phyloP scores from a whole-genome alignment of 441 rosid genomes.

The Hypseocharis bilobata region DNA sequence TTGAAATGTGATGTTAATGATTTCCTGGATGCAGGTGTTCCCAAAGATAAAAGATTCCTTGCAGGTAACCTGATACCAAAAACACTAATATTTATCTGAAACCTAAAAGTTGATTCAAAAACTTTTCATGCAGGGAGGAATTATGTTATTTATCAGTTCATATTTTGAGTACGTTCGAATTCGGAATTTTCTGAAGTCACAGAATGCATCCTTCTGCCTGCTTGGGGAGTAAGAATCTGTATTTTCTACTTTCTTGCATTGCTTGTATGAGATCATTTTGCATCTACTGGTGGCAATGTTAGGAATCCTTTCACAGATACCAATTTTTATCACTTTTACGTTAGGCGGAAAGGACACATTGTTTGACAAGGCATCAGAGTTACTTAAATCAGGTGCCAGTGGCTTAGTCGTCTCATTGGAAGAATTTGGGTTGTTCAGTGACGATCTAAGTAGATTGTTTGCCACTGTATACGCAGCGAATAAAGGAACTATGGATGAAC shows the following conservation, averaged over 20 bases:
- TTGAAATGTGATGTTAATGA: slow-evolving; percentile 18
- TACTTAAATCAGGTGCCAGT: slow-evolving; percentile 48
- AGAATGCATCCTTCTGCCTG: slow-evolving; percentile 76
- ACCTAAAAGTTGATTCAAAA: slow-evolving; percentile 4
- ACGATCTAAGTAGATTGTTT: slow-evolving; percentile 43
- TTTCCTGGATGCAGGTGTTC: slow-evolving; percentile 59
- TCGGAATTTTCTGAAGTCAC: slow-evolving; percentile 76
- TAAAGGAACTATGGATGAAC: slow-evolving; percentile 25
- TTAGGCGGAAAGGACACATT: slow-evolving; percentile 19
- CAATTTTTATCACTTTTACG: slow-evolving; percentile 12
- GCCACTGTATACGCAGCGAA: slow-evolving; percentile 22
- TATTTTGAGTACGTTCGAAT: slow-evolving; percentile 77
- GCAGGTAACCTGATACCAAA: slow-evolving; percentile 38
- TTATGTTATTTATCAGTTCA: slow-evolving; percentile 73
- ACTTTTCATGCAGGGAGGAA: slow-evolving; percentile 61
- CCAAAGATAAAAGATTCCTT: slow-evolving; percentile 84
- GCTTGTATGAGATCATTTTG: not conserved
- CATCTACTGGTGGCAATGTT: not conserved
- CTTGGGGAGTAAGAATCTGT: slow-evolving; percentile 66
- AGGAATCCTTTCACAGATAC: not conserved
- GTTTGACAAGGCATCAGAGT: slow-evolving; percentile 30
- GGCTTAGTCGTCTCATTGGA: slow-evolving; percentile 69
- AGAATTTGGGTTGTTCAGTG: slow-evolving; percentile 49
- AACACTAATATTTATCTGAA: not conserved
- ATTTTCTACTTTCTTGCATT: slow-evolving; percentile 10